These are phyloP conservation scores for Saksenaea oblongispora DNA, from an alignment of 371 early-diverging fungal genomes.

Conservation along the genomic window DNA sequence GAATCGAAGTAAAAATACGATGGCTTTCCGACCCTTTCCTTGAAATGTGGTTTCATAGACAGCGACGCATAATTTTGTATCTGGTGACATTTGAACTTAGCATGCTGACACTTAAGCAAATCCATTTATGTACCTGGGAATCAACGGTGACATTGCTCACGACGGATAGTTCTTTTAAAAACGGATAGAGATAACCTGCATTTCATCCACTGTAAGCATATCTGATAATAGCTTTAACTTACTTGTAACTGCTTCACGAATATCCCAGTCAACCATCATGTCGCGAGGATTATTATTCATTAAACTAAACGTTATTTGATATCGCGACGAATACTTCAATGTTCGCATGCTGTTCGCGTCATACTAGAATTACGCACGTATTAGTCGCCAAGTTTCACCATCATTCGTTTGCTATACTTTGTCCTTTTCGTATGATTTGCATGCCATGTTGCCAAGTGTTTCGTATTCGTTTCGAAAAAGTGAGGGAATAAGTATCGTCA, in stretches of 20 bases:
- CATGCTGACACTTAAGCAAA: not conserved
- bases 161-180: constrained; percentile 48
- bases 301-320: constrained; percentile 78
- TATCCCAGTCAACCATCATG: constrained; percentile 71
- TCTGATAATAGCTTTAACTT: constrained; percentile 5
- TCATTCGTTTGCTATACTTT: constrained; percentile 19
- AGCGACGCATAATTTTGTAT: constrained; percentile 77
- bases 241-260: constrained; percentile 66
- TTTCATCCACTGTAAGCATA: not conserved
- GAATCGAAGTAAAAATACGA: constrained; percentile 55
- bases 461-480: constrained; percentile 17
- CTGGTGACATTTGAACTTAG: constrained; percentile 16
- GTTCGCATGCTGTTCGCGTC: constrained; percentile 67
- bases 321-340: constrained; percentile 74
- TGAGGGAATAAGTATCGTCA: constrained; percentile 7
- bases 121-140: constrained; percentile 50
- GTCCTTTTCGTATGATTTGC: constrained; percentile 4
- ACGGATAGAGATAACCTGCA: constrained; percentile 47
- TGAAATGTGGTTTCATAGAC: constrained; percentile 60
- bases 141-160: constrained; percentile 61
- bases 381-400: not conserved
- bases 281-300: constrained; percentile 75
- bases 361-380: constrained; percentile 22
- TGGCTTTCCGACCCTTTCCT: constrained; percentile 30
- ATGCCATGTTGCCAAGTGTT: constrained; percentile 11